Conservation (phyloP, 2,329 filamentous ascomycete species). For the Cordyceps farinosa region DNA sequence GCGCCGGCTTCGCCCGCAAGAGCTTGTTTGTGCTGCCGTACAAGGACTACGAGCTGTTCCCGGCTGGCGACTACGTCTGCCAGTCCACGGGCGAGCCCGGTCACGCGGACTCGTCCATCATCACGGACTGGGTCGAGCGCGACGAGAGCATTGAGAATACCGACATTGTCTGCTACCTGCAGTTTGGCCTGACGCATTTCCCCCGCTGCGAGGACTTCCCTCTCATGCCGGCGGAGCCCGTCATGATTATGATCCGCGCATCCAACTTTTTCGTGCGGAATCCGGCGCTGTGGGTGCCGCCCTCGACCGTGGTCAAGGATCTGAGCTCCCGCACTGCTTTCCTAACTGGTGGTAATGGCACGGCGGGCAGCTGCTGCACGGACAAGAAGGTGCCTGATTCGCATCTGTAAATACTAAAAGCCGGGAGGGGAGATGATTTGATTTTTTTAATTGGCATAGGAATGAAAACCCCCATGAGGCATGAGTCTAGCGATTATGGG, state of each 20-base stretch:
- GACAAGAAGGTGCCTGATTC: slow-evolving; percentile 17
- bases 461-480: neutral
- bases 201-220: slow-evolving; percentile 64
- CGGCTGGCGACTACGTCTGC: slow-evolving; percentile 42
- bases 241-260: slow-evolving; percentile 47
- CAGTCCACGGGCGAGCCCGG: slow-evolving; percentile 41
- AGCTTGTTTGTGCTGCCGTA: slow-evolving; percentile 43
- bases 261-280: slow-evolving; percentile 52
- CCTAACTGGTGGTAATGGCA: neutral
- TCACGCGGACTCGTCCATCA: slow-evolving; percentile 17
- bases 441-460: neutral
- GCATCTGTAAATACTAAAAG: slow-evolving; percentile 20
- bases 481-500: slow-evolving; percentile 10
- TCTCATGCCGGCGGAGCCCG: slow-evolving; percentile 61
- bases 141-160: slow-evolving; percentile 49
- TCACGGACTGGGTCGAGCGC: slow-evolving; percentile 46
- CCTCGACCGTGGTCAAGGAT: slow-evolving; percentile 38
- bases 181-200: slow-evolving; percentile 56
- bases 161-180: slow-evolving; percentile 50
- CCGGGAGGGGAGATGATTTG: neutral
- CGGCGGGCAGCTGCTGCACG: slow-evolving; percentile 16
- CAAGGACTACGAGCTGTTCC: slow-evolving; percentile 39
- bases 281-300: slow-evolving; percentile 48
- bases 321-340: slow-evolving; percentile 22
- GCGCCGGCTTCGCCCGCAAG: slow-evolving; percentile 41